Base-by-base conservation (phyloP, 2,329 filamentous ascomycete species). In the Claviceps fusiformis region DNA sequence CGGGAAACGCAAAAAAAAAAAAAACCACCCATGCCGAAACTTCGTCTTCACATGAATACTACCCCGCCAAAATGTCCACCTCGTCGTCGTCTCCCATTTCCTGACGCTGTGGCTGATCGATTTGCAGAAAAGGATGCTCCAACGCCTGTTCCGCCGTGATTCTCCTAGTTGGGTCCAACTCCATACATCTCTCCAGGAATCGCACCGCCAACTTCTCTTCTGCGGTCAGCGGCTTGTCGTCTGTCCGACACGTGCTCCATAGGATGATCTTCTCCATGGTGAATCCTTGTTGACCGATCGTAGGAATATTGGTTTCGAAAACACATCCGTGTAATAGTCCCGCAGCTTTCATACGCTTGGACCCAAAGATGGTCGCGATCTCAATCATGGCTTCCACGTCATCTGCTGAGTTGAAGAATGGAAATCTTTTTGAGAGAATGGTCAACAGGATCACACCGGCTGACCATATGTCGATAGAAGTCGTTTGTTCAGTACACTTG, bases 321-420 rank as follows among this genome's bases (percentile, higher is more conserved):
- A 95, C 83, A 63, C 91, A 88, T 1, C 93, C 93, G 65, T 98
- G 93, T 52, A 95, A 75, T 19, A 89, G 75, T 0, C 89, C 89
- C 3, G 86, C 87, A 39, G 81, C 75, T 65, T 86, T 87, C 92
- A 98, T 97, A 56, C 85, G 83, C 65, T 81, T 84, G 46, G 79
- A 78, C 52, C 93, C 93, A 67, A 97, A 96, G 58, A 98, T 95
- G 56, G 89, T 95, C 41, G 91, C 88, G 61, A 98, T 95, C 70
- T 98, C 93, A 61, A 98, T 92, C 79, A 96, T 86, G 53, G 93
- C 93, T 66, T 98, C 93, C 50, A 98, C 87, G 64, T 98, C 93
- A 68, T 98, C 93, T n/a, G 90, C 86, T 49, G 89, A 95, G 71
- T 98, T 96, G 77, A 98, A 98, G 71, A 98, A 98, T 1, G 93